Conservation (phyloP, 2,329 filamentous ascomycete genomes). For the Claviceps digitariae region DNA sequence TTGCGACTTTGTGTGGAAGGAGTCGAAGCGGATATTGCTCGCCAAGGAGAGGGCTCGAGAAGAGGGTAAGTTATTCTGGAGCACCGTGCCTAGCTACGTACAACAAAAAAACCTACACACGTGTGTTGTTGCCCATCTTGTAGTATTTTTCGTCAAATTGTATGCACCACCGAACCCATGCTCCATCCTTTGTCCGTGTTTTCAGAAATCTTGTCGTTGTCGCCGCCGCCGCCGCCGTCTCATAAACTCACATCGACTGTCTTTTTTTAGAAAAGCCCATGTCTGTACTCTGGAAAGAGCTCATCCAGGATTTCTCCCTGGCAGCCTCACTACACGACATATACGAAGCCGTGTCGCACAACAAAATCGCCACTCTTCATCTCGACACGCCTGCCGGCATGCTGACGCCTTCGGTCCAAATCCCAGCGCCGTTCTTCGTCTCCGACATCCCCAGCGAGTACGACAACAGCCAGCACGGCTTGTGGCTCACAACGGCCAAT, state of each 20-base stretch:
- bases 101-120: too few relatives aligned
- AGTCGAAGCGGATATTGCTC: constrained; percentile 69
- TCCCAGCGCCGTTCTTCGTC: constrained; percentile 54
- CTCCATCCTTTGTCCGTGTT: neutral
- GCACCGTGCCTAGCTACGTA: neutral
- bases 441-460: constrained; percentile 57
- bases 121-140: too few relatives aligned
- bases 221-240: neutral
- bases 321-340: constrained; percentile 73
- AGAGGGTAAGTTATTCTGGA: constrained; percentile 30
- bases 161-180: too few relatives aligned
- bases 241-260: neutral
- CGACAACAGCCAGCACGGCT: constrained; percentile 55
- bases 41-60: constrained; percentile 75
- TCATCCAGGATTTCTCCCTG: constrained; percentile 59
- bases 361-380: constrained; percentile 74
- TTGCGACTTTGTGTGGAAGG: constrained; percentile 80
- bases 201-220: neutral
- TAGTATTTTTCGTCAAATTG: too few relatives aligned
- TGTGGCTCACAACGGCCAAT: constrained; percentile 82
- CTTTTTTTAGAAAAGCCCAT: constrained; percentile 38
- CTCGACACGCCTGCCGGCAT: constrained; percentile 50
- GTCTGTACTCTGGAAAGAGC: constrained; percentile 55
- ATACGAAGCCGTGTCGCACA: constrained; percentile 67
- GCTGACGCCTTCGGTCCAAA: constrained; percentile 50